A percentile compares a stretch with the other conserved stretches of the same genome.
Conservation (phyloP, 2,329 filamentous ascomycete species). For the Xylaria polymorpha region DNA sequence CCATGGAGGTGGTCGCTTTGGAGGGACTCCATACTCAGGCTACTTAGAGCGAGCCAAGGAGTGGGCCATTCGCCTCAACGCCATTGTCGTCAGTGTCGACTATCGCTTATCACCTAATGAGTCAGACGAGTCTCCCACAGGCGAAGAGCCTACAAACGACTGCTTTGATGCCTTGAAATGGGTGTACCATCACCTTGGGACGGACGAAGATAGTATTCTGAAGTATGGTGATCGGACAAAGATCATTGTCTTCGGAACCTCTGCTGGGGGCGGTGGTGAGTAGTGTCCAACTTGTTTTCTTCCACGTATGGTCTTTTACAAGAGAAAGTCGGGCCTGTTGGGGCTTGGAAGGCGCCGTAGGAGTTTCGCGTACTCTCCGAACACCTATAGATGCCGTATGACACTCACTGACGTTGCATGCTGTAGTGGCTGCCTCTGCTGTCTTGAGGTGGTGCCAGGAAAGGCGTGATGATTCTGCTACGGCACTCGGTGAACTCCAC, state of each 20-base stretch:
- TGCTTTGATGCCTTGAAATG: constrained; percentile 39
- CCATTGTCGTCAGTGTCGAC: constrained; percentile 38
- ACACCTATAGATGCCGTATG: not conserved
- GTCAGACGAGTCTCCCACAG: constrained; percentile 32
- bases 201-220: constrained; percentile 19
- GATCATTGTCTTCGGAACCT: constrained; percentile 37
- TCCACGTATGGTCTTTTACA: not conserved
- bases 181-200: constrained; percentile 34
- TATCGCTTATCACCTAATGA: constrained; percentile 39
- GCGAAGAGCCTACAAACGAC: constrained; percentile 37
- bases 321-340: not conserved
- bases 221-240: constrained; percentile 28
- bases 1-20: constrained; percentile 38
- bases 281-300: not conserved
- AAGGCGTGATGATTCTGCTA: constrained; percentile 14
- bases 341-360: not conserved
- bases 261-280: constrained; percentile 37
- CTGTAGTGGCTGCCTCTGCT: constrained; percentile 32
- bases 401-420: not conserved
- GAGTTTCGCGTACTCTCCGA: not conserved
- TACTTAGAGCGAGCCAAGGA: constrained; percentile 28
- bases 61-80: constrained; percentile 32
- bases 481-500: constrained; percentile 20
- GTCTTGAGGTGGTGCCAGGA: constrained; percentile 38
- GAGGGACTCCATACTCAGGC: constrained; percentile 36